Percentiles rank a stretch among this genome's conserved stretches.
Conservation (phyloP, 148 eudicot species). For the Bassia scoparia region DNA sequence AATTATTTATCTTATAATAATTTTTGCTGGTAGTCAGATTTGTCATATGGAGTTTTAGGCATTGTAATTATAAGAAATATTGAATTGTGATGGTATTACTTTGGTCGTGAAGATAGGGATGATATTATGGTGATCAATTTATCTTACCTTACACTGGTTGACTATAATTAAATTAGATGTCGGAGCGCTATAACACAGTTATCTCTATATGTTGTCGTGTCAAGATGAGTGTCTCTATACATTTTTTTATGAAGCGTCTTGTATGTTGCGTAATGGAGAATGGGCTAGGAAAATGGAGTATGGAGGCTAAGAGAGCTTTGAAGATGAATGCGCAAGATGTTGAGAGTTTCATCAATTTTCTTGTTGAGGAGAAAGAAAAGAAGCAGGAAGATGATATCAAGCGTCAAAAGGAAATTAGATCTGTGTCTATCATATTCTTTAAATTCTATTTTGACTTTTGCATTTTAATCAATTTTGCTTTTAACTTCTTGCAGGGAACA, state of each 20-base stretch:
- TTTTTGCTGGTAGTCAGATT: too few species aligned
- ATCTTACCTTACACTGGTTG: not conserved
- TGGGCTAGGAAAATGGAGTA: too few species aligned
- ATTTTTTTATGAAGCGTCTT: too few species aligned
- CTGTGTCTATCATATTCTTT: constrained; percentile 17
- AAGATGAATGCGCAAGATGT: too few species aligned
- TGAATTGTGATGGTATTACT: not conserved
- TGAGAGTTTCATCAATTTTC: constrained; percentile 65
- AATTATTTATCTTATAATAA: too few species aligned
- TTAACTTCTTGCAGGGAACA: constrained; percentile 66
- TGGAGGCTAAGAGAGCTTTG: constrained; percentile 80
- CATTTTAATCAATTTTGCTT: constrained; percentile 9
- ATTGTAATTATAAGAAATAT: not conserved
- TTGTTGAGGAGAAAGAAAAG: constrained; percentile 62
- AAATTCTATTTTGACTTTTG: constrained; percentile 2
- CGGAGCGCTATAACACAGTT: not conserved
- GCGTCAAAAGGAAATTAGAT: constrained; percentile 60
- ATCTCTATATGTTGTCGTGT: not conserved
- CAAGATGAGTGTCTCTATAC: too few species aligned
- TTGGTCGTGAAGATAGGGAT: not conserved
- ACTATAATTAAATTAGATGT: not conserved
- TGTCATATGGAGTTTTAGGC: not conserved
- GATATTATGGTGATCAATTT: not conserved
- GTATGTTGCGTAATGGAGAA: too few species aligned
- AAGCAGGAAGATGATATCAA: constrained; percentile 53